These are phyloP conservation scores for Luvunga scandens DNA, from an alignment of 345 rosid genomes.

Conservation along the genomic window DNA sequence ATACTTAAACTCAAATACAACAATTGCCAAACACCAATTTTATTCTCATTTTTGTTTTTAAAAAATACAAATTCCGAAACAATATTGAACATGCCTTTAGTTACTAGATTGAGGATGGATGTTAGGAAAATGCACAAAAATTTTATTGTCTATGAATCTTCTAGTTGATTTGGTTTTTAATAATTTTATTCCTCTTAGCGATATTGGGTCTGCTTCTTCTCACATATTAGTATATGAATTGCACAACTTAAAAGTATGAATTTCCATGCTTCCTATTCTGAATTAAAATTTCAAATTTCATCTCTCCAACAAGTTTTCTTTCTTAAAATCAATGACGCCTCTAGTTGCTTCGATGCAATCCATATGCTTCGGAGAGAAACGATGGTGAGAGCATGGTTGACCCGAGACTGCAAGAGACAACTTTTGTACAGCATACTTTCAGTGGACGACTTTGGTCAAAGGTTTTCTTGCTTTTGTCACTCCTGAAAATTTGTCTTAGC, in stretches of 20 bases:
- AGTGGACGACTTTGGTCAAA: constrained; percentile 75
- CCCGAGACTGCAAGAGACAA: constrained; percentile 72
- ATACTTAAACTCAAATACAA: no score
- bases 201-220: neutral
- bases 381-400: constrained; percentile 78
- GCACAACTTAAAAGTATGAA: neutral
- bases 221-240: neutral
- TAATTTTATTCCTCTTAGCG: neutral
- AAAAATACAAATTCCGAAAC: no score
- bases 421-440: constrained; percentile 79
- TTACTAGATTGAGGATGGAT: no score
- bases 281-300: constrained; percentile 7
- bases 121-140: no score
- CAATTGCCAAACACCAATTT: no score
- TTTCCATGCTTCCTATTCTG: neutral
- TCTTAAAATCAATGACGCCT: constrained; percentile 40
- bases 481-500: neutral
- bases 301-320: neutral
- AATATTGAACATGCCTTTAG: no score
- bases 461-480: constrained; percentile 28
- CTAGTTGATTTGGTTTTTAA: constrained; percentile 1
- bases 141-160: constrained; percentile 54
- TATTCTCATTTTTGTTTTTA: no score
- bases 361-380: constrained; percentile 68
- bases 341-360: constrained; percentile 80